Conservation (phyloP, 768 basidiomycete species). For the Tylopilus vinaceipallidus region DNA sequence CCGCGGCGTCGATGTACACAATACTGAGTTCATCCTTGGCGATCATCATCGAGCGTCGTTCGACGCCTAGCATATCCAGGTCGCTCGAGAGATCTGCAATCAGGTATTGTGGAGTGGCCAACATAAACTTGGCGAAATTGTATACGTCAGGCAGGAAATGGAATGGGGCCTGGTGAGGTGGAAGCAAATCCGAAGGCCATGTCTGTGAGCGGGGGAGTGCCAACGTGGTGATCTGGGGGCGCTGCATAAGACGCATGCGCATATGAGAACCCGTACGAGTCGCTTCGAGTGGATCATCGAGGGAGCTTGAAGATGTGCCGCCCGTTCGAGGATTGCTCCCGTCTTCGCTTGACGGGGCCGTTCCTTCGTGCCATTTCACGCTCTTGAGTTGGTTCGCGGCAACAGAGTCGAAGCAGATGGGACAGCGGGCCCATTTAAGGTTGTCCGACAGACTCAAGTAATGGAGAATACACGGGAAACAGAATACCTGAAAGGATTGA, state of each 20-base stretch:
- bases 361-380: conserved; percentile 84
- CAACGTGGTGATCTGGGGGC: conserved; percentile 92
- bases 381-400: conserved; percentile 87
- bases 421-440: conserved; percentile 86
- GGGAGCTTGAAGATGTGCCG: conserved; percentile 46
- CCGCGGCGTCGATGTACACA: conserved; percentile 78
- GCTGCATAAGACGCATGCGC: conserved; percentile 85
- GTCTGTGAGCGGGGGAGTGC: conserved; percentile 88
- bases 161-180: conserved; percentile 92
- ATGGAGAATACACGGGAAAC: conserved; percentile 92
- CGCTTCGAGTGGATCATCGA: conserved; percentile 35
- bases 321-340: conserved; percentile 23
- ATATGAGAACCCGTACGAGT: conserved; percentile 56
- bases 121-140: conserved; percentile 90
- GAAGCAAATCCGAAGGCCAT: conserved; percentile 92
- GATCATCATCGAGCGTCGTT: conserved; percentile 62
- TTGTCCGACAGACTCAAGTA: conserved; percentile 82
- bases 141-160: conserved; percentile 93
- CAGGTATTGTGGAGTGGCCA: conserved; percentile 86
- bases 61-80: conserved; percentile 65
- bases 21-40: conserved; percentile 76
- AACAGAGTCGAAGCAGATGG: conserved; percentile 94
- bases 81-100: conserved; percentile 71
- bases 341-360: conserved; percentile 33
- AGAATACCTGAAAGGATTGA: conserved; percentile 68